Evolutionary conservation across 495 filamentous ascomycete species (phyloP).

Genomic region (Venustampulla echinocandica): DNA sequence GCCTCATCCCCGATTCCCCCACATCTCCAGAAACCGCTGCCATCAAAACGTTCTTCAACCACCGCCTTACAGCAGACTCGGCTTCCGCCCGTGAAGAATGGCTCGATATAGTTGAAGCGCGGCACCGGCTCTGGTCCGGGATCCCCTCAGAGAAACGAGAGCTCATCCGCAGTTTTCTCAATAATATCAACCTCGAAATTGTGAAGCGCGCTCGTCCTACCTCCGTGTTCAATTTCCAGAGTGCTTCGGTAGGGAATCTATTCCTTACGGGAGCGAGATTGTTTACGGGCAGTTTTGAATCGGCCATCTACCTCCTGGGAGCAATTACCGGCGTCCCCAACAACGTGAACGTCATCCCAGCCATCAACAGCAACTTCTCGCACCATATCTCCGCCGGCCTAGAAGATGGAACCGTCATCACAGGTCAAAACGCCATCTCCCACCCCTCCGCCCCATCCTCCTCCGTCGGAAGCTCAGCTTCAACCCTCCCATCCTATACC

Average conservation of each 20-base stretch:
- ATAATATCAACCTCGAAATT: conserved; percentile 81
- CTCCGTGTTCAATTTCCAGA: conserved; percentile 78
- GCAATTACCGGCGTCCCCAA: conserved; percentile 72
- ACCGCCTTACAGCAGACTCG: conserved; percentile 58
- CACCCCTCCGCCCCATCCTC: conserved; percentile 54
- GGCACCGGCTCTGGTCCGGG: conserved; percentile 61
- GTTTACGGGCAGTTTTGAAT: conserved; percentile 74
- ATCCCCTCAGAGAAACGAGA: conserved; percentile 82
- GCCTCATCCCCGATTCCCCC: conserved; percentile 64
- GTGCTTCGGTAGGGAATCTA: conserved; percentile 85
- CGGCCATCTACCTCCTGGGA: conserved; percentile 71
- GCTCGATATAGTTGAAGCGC: conserved; percentile 81
- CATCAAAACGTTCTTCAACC: conserved; percentile 75
- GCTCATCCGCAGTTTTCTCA: conserved; percentile 84
- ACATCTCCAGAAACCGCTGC: conserved; percentile 56
- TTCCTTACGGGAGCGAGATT: conserved; percentile 81
- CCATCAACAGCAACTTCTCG: conserved; percentile 88
- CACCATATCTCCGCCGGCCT: conserved; percentile 87
- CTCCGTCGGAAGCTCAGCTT: conserved; percentile 20
- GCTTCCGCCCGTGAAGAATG: conserved; percentile 57
- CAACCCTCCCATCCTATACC: not conserved
- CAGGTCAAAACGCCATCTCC: conserved; percentile 86
- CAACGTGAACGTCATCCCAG: conserved; percentile 71
- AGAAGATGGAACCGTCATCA: conserved; percentile 66
- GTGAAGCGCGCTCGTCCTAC: conserved; percentile 72